Base-by-base conservation (phyloP, 2,329 filamentous ascomycete species). In the Claviceps purpurea region DNA sequence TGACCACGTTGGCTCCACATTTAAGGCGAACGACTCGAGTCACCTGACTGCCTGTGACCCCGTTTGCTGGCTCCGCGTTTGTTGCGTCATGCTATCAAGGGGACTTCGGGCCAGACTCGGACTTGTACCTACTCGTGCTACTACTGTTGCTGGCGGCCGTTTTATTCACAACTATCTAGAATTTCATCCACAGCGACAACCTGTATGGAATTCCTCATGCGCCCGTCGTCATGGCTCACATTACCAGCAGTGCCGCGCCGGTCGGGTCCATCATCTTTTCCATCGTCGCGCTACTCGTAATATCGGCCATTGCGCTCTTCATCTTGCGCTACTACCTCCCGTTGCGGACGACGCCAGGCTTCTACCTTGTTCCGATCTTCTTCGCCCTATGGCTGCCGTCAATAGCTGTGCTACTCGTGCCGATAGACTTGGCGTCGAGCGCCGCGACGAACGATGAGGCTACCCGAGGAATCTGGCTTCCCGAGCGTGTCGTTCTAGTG, bases 321-420 rank as follows among this genome's bases (percentile, higher is more conserved):
- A 82, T 97, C 56, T 75, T 96, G 54, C 85, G 93, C 62, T 83
- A 89, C 72, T 98, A 90, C 69, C 79, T 98, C 10, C 91, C 91
- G 2, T 76, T 98, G 38, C 89, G 93, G 59, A 82, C 85, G 6
- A 97, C 93, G 1, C 91, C 93, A 1, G 87, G 84, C 54, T 96
- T 94, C 68, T 82, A 97, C 49, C 77, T 89, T 49, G 78, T 96
- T 1, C 91, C 93, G 39, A 89, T 98, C 56, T 98, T 98, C 72
- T 85, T 98, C 59, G 89, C 91, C n/a, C 78, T 98, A 59, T 90
- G 88, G 63, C 80, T 98, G 5, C 94, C 93, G 11, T 88, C 89
- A 47, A 90, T 87, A 66, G 91, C 95, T 62, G 81, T 97, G 24
- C 75, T 98, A 24, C 79, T 98, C 22, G 89, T 98, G 6, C 93